Base-by-base conservation (phyloP, 1,284 basidiomycete genomes). In the Irpex sp. region DNA sequence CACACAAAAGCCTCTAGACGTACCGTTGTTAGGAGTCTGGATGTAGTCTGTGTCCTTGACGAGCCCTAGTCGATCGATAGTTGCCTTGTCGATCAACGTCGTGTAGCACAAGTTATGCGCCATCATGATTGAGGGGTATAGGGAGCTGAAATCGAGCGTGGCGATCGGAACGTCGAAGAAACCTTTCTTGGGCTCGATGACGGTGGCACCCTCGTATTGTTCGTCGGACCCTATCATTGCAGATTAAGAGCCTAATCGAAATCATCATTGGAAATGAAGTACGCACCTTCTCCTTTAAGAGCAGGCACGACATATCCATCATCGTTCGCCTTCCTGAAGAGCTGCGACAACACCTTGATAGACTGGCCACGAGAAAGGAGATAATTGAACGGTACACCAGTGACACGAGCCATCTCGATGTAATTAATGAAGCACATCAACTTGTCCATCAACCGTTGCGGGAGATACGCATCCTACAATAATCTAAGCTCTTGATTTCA, bases 121-220 rank as follows among this genome's bases (percentile, higher is more conserved):
- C 94, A 97, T 97, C 95, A 98, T 98, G 76, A 98, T 98, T 0
- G 96, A 98, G 0, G 95, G 95, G 73, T 98, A 98, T 66, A 98
- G 81, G 0, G 94, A 97, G 61, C 93, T 94, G 77, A 98, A 98
- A 83, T 98, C 95, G 49, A 98, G 83, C 0, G 95, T 98, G 5
- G 96, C 94, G 68, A 98, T 97, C 0, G 95, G 95, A 0, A 88
- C 84, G 70, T 96, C 93, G 72, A 97, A 98, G 73, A 91, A 98
- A 0, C 96, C 95, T 70, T 90, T 93, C 72, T 83, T 88, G 1
- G 95, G 95, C 69, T 98, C 96, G 67, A 98, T 97, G 70, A 98
- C 95, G 10, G 94, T 98, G 1, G 96, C 96, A 67, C 95, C 95
- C 77, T 98, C 95, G 69, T 98, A 98, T 69, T 95, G 93, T 66